Percentiles rank a stretch among this genome's conserved stretches.
phyloP scores from a whole-genome alignment of 768 basidiomycete genomes.

The Mycena latifolia region DNA sequence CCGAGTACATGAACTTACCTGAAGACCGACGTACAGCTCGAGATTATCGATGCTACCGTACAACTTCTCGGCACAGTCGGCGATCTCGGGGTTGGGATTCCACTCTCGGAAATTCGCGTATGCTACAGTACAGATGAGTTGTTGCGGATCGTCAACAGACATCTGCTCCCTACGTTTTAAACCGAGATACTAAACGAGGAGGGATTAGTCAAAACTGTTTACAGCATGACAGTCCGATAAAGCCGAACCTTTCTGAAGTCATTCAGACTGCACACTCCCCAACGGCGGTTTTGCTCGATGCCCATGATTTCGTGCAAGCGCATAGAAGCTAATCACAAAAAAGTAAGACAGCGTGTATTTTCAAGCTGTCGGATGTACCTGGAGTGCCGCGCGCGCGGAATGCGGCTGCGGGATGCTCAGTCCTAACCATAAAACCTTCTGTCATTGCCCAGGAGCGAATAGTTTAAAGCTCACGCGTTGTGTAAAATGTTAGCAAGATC shows the following conservation, averaged over 20 bases:
- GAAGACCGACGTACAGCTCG: constrained; percentile 83
- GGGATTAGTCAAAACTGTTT: not conserved
- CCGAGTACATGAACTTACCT: constrained; percentile 6
- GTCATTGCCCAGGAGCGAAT: not conserved
- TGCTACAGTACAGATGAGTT: constrained; percentile 51
- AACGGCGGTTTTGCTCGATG: constrained; percentile 78
- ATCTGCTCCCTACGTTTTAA: constrained; percentile 67
- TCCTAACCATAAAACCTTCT: constrained; percentile 53
- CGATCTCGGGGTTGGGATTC: constrained; percentile 81
- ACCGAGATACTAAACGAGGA: constrained; percentile 69
- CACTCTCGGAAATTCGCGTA: constrained; percentile 82
- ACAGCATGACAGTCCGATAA: not conserved
- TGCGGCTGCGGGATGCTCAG: constrained; percentile 76
- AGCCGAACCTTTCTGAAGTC: constrained; percentile 76
- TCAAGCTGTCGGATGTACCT: constrained; percentile 37
- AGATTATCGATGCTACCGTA: constrained; percentile 83
- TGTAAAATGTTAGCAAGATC: constrained; percentile 78
- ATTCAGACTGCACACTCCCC: constrained; percentile 89
- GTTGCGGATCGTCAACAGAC: not conserved
- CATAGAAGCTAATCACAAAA: constrained; percentile 63
- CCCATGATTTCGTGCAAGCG: constrained; percentile 87
- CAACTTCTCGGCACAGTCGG: constrained; percentile 78
- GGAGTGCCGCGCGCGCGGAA: constrained; percentile 87
- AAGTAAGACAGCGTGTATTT: not conserved
- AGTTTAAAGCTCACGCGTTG: constrained; percentile 68